A percentile compares a stretch with the other conserved stretches of the same genome.
phyloP scores from a whole-genome alignment of 306 rosid genomes.

The Calophaca sinica region DNA sequence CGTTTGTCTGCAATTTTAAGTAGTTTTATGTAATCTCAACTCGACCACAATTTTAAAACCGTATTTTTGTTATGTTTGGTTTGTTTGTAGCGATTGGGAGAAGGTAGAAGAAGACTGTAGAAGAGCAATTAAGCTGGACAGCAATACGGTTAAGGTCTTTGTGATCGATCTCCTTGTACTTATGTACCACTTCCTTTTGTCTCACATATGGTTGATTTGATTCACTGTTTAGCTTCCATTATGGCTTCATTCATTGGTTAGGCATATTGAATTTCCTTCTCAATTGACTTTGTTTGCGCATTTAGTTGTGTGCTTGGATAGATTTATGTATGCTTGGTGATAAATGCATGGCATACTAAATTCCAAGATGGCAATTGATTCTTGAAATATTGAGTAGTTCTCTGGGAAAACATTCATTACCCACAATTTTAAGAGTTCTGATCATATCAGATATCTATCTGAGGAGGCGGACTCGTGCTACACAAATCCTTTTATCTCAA shows the following conservation, averaged over 20 bases:
- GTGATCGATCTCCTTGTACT: conserved; percentile 34
- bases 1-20: not conserved
- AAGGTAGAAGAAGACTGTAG: conserved; percentile 87
- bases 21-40: not conserved
- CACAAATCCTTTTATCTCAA: not conserved
- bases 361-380: not conserved
- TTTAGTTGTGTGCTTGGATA: conserved; percentile 3
- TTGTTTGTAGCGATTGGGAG: conserved; percentile 79
- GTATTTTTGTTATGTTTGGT: conserved; percentile 8
- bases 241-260: conserved; percentile 27
- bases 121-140: conserved; percentile 81
- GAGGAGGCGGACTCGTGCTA: not conserved
- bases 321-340: not conserved
- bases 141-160: conserved; percentile 76
- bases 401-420: conserved; percentile 22
- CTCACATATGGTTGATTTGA: not conserved
- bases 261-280: conserved; percentile 6
- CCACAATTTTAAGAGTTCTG: not conserved
- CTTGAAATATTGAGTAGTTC: conserved; percentile 4
- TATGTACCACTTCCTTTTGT: conserved; percentile 10
- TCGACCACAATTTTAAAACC: not conserved
- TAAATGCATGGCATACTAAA: not conserved
- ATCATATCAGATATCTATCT: no score
- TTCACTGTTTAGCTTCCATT: conserved; percentile 1
- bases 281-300: conserved; percentile 5